Conservation (phyloP, 306 rosid species). For the Trifolium dubium region DNA sequence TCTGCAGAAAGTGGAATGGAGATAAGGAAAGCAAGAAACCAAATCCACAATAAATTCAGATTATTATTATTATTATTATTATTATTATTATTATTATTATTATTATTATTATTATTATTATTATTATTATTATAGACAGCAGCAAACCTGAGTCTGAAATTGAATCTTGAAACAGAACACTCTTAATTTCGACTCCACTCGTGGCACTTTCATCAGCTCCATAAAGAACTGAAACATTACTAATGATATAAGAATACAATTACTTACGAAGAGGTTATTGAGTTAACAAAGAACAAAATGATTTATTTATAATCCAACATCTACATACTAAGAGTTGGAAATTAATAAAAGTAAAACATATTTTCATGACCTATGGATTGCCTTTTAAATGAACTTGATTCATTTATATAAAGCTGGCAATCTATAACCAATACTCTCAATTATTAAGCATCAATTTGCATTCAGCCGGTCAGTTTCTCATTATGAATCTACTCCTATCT, state of each 20-base stretch:
- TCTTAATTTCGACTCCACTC: constrained; percentile 92
- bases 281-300: constrained; percentile 26
- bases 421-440: constrained; percentile 17
- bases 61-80: constrained; percentile 37
- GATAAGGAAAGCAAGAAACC: constrained; percentile 42
- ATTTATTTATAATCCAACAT: constrained; percentile 2
- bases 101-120: too few species aligned
- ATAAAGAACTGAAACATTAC: constrained; percentile 72
- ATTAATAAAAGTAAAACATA: neutral
- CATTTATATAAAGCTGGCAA: neutral
- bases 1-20: constrained; percentile 54
- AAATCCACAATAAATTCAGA: constrained; percentile 15
- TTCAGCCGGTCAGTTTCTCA: constrained; percentile 5
- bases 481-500: constrained; percentile 2
- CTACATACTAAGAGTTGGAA: neutral
- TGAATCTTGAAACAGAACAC: constrained; percentile 95
- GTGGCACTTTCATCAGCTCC: constrained; percentile 97
- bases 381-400: constrained; percentile 18
- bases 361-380: constrained; percentile 14
- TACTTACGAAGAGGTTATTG: constrained; percentile 18
- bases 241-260: constrained; percentile 34
- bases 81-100: too few species aligned
- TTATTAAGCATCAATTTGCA: constrained; percentile 27
- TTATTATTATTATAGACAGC: constrained; percentile 41
- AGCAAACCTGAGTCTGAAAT: constrained; percentile 81